phyloP scores from a whole-genome alignment of 2,329 filamentous ascomycete species.

The Grosmannia clavigera region DNA sequence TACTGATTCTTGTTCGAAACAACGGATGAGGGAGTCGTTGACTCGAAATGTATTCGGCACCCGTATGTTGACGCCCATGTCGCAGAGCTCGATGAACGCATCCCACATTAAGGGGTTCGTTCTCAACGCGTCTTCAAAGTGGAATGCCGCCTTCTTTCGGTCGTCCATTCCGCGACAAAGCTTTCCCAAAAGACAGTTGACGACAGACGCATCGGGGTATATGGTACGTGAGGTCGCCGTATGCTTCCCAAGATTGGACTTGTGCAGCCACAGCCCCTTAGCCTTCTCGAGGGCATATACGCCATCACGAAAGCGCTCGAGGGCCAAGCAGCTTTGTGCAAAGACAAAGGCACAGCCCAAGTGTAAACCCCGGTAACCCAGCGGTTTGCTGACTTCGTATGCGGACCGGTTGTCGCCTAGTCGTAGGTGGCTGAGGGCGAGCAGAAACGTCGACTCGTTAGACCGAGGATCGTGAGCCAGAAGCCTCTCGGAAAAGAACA shows the following conservation, averaged over 20 bases:
- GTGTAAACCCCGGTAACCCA: slow-evolving; percentile 59
- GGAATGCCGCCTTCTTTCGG: slow-evolving; percentile 70
- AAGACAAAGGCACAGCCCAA: slow-evolving; percentile 84
- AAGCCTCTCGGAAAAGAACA: slow-evolving; percentile 84
- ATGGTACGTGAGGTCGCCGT: slow-evolving; percentile 62
- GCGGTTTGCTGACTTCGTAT: slow-evolving; percentile 65
- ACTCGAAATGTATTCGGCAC: slow-evolving; percentile 79
- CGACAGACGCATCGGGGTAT: slow-evolving; percentile 69
- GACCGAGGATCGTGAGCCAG: slow-evolving; percentile 72
- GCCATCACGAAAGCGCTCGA: slow-evolving; percentile 72
- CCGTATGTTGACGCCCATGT: slow-evolving; percentile 70
- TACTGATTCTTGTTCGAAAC: slow-evolving; percentile 27
- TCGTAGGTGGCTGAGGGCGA: slow-evolving; percentile 74
- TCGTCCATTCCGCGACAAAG: slow-evolving; percentile 73
- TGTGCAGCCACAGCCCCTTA: slow-evolving; percentile 60
- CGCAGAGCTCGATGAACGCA: slow-evolving; percentile 78
- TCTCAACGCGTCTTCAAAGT: slow-evolving; percentile 80
- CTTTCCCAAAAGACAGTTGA: slow-evolving; percentile 77
- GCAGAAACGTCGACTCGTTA: slow-evolving; percentile 67
- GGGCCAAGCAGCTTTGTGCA: slow-evolving; percentile 71
- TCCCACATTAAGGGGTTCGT: slow-evolving; percentile 97
- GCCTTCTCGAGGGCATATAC: slow-evolving; percentile 75
- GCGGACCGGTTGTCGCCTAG: slow-evolving; percentile 75
- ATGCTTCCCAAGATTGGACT: slow-evolving; percentile 72
- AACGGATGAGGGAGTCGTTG: slow-evolving; percentile 40